phyloP scores from a whole-genome alignment of 768 basidiomycete species.

The Xanthoconium purpureum region DNA sequence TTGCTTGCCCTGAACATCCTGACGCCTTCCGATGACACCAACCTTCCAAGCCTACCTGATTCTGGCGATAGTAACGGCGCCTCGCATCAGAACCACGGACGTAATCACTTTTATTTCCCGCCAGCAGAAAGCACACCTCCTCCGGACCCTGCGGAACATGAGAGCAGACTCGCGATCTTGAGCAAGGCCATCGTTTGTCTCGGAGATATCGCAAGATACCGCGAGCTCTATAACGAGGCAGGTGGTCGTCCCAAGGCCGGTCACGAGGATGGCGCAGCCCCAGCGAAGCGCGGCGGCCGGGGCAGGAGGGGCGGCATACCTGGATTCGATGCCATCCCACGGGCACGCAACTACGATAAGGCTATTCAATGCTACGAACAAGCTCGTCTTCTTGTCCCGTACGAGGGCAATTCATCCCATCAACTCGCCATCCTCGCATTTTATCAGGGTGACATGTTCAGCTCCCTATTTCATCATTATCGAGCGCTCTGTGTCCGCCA shows the following conservation, averaged over 20 bases:
- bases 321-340: constrained; percentile 44
- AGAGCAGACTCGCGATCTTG: constrained; percentile 66
- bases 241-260: constrained; percentile 63
- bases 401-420: constrained; percentile 92
- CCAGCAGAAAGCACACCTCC: constrained; percentile 47
- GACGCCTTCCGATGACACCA: constrained; percentile 37
- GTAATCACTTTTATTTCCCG: constrained; percentile 66
- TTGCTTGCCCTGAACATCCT: constrained; percentile 58
- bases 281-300: constrained; percentile 40
- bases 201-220: constrained; percentile 92
- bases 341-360: constrained; percentile 66
- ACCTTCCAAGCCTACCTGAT: constrained; percentile 23
- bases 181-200: constrained; percentile 89
- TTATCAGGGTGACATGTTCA: constrained; percentile 80
- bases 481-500: constrained; percentile 83
- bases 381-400: constrained; percentile 76
- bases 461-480: constrained; percentile 82
- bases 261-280: constrained; percentile 52
- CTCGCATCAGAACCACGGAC: constrained; percentile 34
- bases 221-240: constrained; percentile 82
- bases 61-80: constrained; percentile 18
- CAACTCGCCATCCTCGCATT: constrained; percentile 92
- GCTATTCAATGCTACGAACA: constrained; percentile 83
- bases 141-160: constrained; percentile 37
- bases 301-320: constrained; percentile 48